Evolutionary conservation across 106 monocot genomes (phyloP).

Genomic region (Dendrobium officinale): DNA sequence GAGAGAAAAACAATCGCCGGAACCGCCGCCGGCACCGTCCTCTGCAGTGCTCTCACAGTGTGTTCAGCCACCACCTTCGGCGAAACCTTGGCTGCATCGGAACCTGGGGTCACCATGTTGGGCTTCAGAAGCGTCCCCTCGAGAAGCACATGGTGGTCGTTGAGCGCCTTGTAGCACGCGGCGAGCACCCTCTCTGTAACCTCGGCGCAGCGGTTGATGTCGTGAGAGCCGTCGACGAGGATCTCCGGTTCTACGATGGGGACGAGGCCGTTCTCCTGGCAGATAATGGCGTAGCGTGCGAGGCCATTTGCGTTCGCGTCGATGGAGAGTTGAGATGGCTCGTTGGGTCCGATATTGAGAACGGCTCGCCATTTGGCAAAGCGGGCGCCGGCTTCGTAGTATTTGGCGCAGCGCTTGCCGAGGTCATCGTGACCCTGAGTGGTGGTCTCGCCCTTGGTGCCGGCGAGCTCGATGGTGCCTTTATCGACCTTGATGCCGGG

Average conservation of each 20-base stretch:
- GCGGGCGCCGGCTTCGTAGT: constrained; percentile 46
- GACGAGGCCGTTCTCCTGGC: constrained; percentile 48
- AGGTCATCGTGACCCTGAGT: constrained; percentile 45
- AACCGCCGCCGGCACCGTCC: constrained; percentile 44
- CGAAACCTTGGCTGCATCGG: constrained; percentile 32
- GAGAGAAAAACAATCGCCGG: constrained; percentile 46
- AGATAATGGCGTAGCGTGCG: constrained; percentile 44
- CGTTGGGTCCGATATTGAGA: constrained; percentile 32
- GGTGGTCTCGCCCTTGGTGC: constrained; percentile 38
- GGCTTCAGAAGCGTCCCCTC: constrained; percentile 46
- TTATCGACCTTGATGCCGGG: constrained; percentile 49
- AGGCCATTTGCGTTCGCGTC: constrained; percentile 28
- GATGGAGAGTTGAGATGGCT: constrained; percentile 41
- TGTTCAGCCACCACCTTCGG: constrained; percentile 36
- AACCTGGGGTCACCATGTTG: constrained; percentile 47
- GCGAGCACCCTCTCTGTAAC: constrained; percentile 37
- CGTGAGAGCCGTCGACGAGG: constrained; percentile 36
- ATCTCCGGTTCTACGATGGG: constrained; percentile 52
- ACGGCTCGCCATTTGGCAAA: constrained; percentile 52
- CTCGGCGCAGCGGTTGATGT: constrained; percentile 29
- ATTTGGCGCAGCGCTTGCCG: constrained; percentile 42
- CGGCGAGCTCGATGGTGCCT: constrained; percentile 33
- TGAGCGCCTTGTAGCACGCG: constrained; percentile 46
- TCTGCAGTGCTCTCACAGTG: constrained; percentile 41
- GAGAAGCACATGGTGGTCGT: constrained; percentile 39